Evolutionary conservation across 2,329 filamentous ascomycete species (phyloP), one percentile per base, ranked within the genome.

Genomic region (Nemania abortiva): DNA sequence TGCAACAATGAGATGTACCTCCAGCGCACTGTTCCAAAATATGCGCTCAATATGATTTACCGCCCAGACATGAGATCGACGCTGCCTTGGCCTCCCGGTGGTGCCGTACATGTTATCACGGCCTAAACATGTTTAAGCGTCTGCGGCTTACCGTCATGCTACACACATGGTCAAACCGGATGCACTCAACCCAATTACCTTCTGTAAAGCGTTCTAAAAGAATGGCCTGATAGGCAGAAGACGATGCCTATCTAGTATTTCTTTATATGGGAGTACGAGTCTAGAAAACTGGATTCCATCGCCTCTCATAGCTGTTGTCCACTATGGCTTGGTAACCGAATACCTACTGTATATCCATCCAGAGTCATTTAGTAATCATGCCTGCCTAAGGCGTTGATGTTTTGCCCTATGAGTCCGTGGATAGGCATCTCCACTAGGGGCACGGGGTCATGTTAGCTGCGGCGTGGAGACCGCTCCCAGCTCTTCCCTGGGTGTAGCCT

Each of bases 41-140:
- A 54, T 56, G 53, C 37, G 34, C 37, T 58, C 45, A 37, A 31
- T 47, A 47, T 50, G 63, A 59, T 57, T 47, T 37, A 50, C 63
- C 54, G 66, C 66, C 66, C 63, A 70, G 65, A 72, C 68, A 71
- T 63, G 61, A 61, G 70, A 75, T 75, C 71, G 70, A 66, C 72
- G 52, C 69, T 72, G 64, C 69, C 72, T 70, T 47, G 57, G 61
- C 70, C 70, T 65, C 66, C 68, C 68, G 70, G 69, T 54, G 66
- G 60, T 64, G 62, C 70, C 56, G 52, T 50, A 18, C 37, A 34
- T 13, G 34, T 45, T n/a, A 9, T 34, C 55, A 58, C 58, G 57
- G 55, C 63, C 50, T 68, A 68, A 70, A 56, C 53, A 58, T 54
- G 34, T 52, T 55, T 45, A 68, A 45, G 34, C 66, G 57, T 39